These are phyloP conservation scores for Aurinia saxatilis DNA, from an alignment of 345 rosid species.

Conservation along the genomic window DNA sequence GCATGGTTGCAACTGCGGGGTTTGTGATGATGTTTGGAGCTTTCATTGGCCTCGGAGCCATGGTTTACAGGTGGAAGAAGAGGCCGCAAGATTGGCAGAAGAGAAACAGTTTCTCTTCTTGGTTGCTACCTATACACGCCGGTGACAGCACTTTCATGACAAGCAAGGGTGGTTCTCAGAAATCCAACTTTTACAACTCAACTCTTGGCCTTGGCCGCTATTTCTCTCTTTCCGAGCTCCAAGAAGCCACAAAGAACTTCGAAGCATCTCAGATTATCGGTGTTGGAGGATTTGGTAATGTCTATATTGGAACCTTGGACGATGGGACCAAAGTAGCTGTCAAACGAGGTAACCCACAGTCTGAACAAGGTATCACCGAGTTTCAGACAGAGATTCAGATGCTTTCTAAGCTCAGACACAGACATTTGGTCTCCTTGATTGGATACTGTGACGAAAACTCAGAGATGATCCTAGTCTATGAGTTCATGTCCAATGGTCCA, in stretches of 20 bases:
- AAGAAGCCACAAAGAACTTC: conserved; percentile 65
- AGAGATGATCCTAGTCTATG: conserved; percentile 80
- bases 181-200: conserved; percentile 47
- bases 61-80: conserved; percentile 73
- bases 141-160: conserved; percentile 61
- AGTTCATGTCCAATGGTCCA: conserved; percentile 81
- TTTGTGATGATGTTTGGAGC: conserved; percentile 90
- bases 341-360: conserved; percentile 82
- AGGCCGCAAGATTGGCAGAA: conserved; percentile 84
- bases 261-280: conserved; percentile 61
- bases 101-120: conserved; percentile 75
- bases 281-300: conserved; percentile 81
- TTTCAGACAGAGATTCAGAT: conserved; percentile 82
- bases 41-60: conserved; percentile 72
- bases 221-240: conserved; percentile 61
- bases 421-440: conserved; percentile 77
- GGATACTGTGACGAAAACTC: conserved; percentile 72
- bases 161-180: conserved; percentile 58
- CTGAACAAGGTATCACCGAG: conserved; percentile 82
- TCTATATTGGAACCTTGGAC: conserved; percentile 54
- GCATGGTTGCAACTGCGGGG: conserved; percentile 64
- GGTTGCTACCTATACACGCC: conserved; percentile 73
- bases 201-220: conserved; percentile 59
- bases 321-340: conserved; percentile 74
- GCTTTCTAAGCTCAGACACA: conserved; percentile 78